Base-by-base conservation (phyloP, 1,284 basidiomycete species). In the Stygiomarasmius scandens region DNA sequence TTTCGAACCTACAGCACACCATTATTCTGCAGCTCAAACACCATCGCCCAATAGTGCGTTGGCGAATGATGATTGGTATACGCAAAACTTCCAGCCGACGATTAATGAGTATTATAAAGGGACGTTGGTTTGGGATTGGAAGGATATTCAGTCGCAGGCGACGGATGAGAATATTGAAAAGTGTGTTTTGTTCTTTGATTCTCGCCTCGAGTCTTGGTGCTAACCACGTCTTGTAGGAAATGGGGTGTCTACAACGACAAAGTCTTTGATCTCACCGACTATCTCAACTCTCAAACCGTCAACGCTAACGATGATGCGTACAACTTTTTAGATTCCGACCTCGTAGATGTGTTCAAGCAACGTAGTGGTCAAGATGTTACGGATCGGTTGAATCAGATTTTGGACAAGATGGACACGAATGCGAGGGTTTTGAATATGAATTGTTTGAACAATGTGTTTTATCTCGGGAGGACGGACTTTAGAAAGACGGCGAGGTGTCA, bases 211-310 rank as follows among this genome's bases (percentile, higher is more conserved):
- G 49, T 54, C 23, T 54, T 55, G 51, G 24, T 60, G 63, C 32
- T 72, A 61, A n/a, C 23, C 22, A 6, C 12, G 5, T 32, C 29
- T 45, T 62, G 16, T 58, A 92, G 93, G 64, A 78, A 85, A 58
- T 96, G 95, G 93, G 94, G 84, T 1, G 83, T 92, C 46, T 92
- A 89, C 74, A 74, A 93, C 11, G 74, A 78, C 47, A 77, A 81
- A 32, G 71, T 99, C 27, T 98, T 92, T 72, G 96, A 99, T 67
- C 72, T 98, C 19, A 88, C 92, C 1, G 91, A 98, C 74, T 99
- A 99, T 68, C 76, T 96, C 66, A 81, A 89, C 69, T 94, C 95
- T 0, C 75, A 87, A 55, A 69, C 70, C 5, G 70, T 80, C 8
- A 84, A 86, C 63, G 69, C 72, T 51, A 78, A 77, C 47, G 69